These are phyloP conservation scores for Neoconidiobolus thromboides DNA, from an alignment of 371 early-diverging fungal genomes.

Conservation along the genomic window DNA sequence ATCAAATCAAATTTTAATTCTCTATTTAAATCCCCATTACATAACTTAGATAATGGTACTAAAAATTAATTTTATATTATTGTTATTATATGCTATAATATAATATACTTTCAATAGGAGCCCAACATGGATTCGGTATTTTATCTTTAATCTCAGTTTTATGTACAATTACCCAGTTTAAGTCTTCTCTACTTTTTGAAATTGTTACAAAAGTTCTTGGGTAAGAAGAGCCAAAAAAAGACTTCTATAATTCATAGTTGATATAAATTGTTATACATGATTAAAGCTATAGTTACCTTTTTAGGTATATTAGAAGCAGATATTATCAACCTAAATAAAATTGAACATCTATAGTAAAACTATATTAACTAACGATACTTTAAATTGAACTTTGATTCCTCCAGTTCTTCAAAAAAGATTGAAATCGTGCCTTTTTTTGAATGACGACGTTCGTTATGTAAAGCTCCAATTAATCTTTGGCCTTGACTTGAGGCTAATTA, in stretches of 20 bases:
- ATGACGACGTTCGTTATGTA: neutral
- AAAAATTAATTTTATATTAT: neutral
- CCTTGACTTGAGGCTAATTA: neutral
- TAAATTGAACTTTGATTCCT: slow-evolving; percentile 11
- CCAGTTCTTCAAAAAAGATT: slow-evolving; percentile 4
- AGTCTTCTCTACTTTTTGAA: neutral
- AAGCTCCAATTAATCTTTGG: neutral
- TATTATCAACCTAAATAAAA: neutral
- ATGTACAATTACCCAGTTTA: neutral
- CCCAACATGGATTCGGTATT: neutral
- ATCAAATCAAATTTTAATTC: neutral
- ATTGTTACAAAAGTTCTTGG: neutral
- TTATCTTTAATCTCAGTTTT: neutral
- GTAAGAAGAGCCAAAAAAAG: neutral
- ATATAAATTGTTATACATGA: neutral
- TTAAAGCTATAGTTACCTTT: neutral
- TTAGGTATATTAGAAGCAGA: neutral
- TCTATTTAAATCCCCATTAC: neutral
- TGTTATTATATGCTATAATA: neutral
- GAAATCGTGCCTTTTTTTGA: neutral
- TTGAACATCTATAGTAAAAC: neutral
- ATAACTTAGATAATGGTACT: neutral
- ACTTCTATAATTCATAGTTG: neutral
- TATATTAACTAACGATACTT: neutral
- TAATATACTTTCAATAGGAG: neutral